phyloP scores from a whole-genome alignment of 495 filamentous ascomycete species.

The Podospora pseudoanserina region DNA sequence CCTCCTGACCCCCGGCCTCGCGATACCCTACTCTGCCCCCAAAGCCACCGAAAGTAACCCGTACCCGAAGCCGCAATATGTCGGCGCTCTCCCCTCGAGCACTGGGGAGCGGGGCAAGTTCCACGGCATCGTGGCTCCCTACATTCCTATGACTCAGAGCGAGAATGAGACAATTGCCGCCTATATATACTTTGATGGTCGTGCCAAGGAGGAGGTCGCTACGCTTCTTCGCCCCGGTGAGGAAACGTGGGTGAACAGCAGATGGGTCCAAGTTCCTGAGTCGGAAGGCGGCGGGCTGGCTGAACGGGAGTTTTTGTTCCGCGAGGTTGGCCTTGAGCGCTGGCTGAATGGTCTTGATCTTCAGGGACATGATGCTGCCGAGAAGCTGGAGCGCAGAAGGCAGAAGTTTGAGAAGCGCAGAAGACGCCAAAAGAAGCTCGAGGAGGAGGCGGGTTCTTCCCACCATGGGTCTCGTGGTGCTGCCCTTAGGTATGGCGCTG shows the following conservation, averaged over 20 bases:
- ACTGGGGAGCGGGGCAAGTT: conserved; percentile 40
- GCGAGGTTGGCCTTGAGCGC: conserved; percentile 90
- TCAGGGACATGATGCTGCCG: conserved; percentile 77
- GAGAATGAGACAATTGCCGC: conserved; percentile 95
- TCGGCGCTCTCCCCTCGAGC: conserved; percentile 59
- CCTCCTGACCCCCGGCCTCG: conserved; percentile 79
- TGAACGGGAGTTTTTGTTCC: conserved; percentile 95
- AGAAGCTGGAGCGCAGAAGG: conserved; percentile 80
- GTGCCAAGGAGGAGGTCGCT: conserved; percentile 93
- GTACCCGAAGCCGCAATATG: conserved; percentile 71
- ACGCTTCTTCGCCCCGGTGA: conserved; percentile 89
- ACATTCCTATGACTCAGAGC: conserved; percentile 81
- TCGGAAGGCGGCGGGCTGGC: conserved; percentile 91
- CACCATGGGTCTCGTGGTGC: conserved; percentile 30
- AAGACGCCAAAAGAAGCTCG: conserved; percentile 57
- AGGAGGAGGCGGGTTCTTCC: conserved; percentile 46
- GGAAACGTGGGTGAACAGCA: conserved; percentile 97
- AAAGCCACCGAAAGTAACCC: conserved; percentile 69
- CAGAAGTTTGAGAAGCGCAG: conserved; percentile 86
- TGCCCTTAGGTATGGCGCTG: conserved; percentile 73
- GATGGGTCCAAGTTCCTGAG: conserved; percentile 92
- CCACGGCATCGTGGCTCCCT: conserved; percentile 68
- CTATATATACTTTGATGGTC: conserved; percentile 98
- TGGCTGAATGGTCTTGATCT: conserved; percentile 95
- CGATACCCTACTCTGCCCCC: conserved; percentile 85